Evolutionary conservation across 164 flowering plant species (phyloP), one percentile per base, ranked within the genome.

Genomic region (Sedum album): DNA sequence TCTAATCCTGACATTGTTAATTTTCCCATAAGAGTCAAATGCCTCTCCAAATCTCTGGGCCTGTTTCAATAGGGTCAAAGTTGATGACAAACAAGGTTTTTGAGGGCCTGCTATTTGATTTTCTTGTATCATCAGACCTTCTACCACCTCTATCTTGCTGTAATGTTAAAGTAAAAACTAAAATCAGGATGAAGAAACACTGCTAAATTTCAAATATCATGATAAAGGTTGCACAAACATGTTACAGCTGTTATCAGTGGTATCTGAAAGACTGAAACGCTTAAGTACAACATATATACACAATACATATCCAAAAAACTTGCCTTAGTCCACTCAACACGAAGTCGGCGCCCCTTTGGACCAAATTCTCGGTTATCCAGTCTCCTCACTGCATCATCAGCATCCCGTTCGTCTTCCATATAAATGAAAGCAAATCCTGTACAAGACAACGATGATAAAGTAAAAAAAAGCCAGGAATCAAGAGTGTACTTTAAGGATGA

Each of bases 271-370:
- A n/a, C 23, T 10, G 28, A 31, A 20, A 23, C 31, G 41, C 30
- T 20, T 28, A 6, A 21, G 10, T 23, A 20, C 7, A 35, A 7
- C 3, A 35, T 3, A 35, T 35, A 55, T 18, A 31, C 51, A 17
- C 44, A 60, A 57, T 23, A 25, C 25, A 25, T 35, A 23, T 10
- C 39, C 1, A 31, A 13, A 13, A 35, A n/a, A 0, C 53, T 53
- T 71, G 90, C 99, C 93, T 89, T 92, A 31, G 97, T 90, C 99
- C 99, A 95, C 76, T 95, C 99, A 76, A 92, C 94, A 72, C 97
- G 97, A 73, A 95, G 90, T 20, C 88, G 81, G 49, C 97, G 96
- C 5, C 99, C 96, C 74, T 91, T 86, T 67, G 94, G 80, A 41
- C 99, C 99, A 80, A 92, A 92, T 73, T 90, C 97, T 21, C 64